phyloP scores from a whole-genome alignment of 2,329 filamentous ascomycete genomes.

The Pseudogymnoascus sp. region DNA sequence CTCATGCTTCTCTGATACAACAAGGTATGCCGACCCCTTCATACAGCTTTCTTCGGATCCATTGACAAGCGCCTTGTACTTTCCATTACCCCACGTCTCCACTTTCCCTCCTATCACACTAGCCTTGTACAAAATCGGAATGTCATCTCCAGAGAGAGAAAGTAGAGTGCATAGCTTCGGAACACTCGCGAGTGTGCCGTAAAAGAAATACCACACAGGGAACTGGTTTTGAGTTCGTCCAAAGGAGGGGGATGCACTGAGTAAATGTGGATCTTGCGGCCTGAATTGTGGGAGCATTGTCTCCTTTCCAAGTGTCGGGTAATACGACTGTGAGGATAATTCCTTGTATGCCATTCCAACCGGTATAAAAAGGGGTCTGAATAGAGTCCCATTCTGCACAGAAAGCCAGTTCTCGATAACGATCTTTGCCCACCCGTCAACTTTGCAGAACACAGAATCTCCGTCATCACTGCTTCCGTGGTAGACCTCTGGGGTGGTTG shows the following conservation, averaged over 20 bases:
- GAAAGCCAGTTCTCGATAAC: slow-evolving; percentile 17
- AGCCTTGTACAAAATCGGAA: slow-evolving; percentile 23
- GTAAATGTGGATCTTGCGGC: slow-evolving; percentile 5
- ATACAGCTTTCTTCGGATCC: slow-evolving; percentile 17
- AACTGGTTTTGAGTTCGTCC: slow-evolving; percentile 15
- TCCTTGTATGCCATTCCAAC: slow-evolving; percentile 23
- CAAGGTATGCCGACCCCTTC: slow-evolving; percentile 26
- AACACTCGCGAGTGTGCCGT: slow-evolving; percentile 31
- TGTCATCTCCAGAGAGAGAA: slow-evolving; percentile 18
- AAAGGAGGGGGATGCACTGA: neutral
- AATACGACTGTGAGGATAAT: slow-evolving; percentile 18
- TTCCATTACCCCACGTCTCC: slow-evolving; percentile 29
- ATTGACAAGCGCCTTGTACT: slow-evolving; percentile 34
- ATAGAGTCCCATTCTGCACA: slow-evolving; percentile 11
- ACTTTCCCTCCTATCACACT: slow-evolving; percentile 26
- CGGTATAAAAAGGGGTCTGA: slow-evolving; percentile 24
- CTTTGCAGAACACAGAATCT: slow-evolving; percentile 20
- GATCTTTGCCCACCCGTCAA: slow-evolving; percentile 16
- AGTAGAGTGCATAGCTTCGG: slow-evolving; percentile 27
- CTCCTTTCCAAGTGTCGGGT: slow-evolving; percentile 21
- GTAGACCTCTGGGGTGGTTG: slow-evolving; percentile 11
- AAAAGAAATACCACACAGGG: slow-evolving; percentile 37
- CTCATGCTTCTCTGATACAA: slow-evolving; percentile 26
- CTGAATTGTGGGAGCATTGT: slow-evolving; percentile 26
- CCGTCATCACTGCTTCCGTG: slow-evolving; percentile 18